Evolutionary conservation across 2,329 filamentous ascomycete species (phyloP), one percentile per base, ranked within the genome.

Genomic region (Byssothecium circinans): DNA sequence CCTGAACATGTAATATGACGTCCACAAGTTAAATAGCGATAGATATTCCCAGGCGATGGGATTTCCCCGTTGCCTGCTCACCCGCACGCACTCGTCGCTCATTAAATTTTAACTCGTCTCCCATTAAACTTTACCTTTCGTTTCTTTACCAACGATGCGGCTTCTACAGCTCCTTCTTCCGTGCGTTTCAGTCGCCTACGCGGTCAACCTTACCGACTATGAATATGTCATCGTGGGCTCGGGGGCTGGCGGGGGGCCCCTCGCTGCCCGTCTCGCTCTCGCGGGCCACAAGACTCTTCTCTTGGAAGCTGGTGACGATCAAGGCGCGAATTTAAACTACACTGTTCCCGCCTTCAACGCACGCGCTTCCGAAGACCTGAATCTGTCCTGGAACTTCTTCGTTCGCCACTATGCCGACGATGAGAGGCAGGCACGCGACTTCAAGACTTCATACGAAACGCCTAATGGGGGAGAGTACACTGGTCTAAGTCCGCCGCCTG

Each of bases 161-260:
- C n/a, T n/a, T n/a, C n/a, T n/a, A n/a, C n/a, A n/a, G n/a, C n/a
- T n/a, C n/a, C n/a, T n/a, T n/a, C n/a, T n/a, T n/a, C n/a, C n/a
- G n/a, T 27, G 25, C 7, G 25, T 27, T 7, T 20, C 40, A n/a
- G 32, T 33, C 18, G 27, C 29, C 29, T 3, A 6, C n/a, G 65
- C 62, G 36, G 62, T 58, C 18, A 55, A 68, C 33, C 60, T 68
- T 10, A 65, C 60, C 4, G 64, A 60, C 11, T 86, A 86, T 59
- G 83, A 86, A 50, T 86, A 83, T 67, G 73, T 86, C 22, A 76
- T 86, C 8, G 81, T 85, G 30, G 82, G 83, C 10, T 82, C 80
- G 6, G 65, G 66, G 38, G 62, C 66, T 18, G 66, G 58, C 41
- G 50, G 66, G 43, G 64, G 64, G 40, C 66, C 66, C 32, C 50